Percentiles rank a stretch among this genome's conserved stretches.
Evolutionary conservation across 2,329 filamentous ascomycete species (phyloP).

Genomic region (Aspergillus fumigatus): DNA sequence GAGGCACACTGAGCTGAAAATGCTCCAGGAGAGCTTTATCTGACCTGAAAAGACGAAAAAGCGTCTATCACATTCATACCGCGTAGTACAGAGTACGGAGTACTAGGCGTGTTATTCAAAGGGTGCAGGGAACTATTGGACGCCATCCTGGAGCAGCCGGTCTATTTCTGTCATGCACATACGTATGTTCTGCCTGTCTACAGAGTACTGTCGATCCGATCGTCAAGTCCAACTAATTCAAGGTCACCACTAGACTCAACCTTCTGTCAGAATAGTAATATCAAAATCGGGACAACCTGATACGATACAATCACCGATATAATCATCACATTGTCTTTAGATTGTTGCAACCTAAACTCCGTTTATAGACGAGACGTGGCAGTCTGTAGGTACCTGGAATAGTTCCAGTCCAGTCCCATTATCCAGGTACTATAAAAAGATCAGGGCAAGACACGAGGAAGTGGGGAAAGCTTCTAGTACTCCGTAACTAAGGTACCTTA

Average conservation of each 20-base stretch:
- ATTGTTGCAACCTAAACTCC: not conserved
- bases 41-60: not conserved
- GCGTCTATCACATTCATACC: not conserved
- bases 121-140: not conserved
- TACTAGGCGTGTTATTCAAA: not conserved
- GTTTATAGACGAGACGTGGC: not conserved
- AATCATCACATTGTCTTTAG: not conserved
- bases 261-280: not conserved
- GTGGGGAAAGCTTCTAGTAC: not conserved
- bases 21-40: not conserved
- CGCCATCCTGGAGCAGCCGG: not conserved
- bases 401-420: not conserved
- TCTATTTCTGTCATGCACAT: not conserved
- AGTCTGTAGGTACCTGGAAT: not conserved
- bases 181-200: not conserved
- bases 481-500: no score
- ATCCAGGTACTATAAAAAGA: not conserved
- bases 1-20: not conserved
- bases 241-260: not conserved
- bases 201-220: not conserved
- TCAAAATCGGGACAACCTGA: not conserved
- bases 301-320: not conserved
- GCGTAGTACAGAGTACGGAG: not conserved
- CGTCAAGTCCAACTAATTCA: not conserved
- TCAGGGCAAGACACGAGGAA: not conserved